Conservation (phyloP, 352 stramenopile genomes). For the Pythium folliculosum region DNA sequence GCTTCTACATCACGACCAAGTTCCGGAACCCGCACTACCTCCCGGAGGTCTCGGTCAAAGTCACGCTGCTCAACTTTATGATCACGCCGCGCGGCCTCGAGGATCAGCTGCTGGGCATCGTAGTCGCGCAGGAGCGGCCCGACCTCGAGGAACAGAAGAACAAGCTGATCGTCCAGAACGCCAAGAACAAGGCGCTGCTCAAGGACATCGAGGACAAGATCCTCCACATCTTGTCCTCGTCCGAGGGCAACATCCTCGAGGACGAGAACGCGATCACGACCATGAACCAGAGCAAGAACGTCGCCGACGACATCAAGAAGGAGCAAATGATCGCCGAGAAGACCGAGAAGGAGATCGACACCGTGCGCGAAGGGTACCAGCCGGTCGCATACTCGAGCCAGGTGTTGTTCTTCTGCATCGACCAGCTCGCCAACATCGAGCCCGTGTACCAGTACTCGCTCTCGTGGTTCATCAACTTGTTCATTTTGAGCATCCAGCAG, state of each 20-base stretch:
- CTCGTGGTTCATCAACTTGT: constrained; percentile 93
- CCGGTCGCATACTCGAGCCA: constrained; percentile 90
- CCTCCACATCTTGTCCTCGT: constrained; percentile 90
- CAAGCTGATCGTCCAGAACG: constrained; percentile 90
- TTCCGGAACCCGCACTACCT: constrained; percentile 93
- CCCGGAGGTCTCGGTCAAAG: constrained; percentile 92
- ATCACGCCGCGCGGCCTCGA: constrained; percentile 93
- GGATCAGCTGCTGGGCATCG: constrained; percentile 91
- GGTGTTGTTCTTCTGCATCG: constrained; percentile 95
- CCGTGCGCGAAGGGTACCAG: constrained; percentile 86
- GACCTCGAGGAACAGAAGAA: constrained; percentile 94
- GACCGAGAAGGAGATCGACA: constrained; percentile 91
- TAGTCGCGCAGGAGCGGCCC: constrained; percentile 91
- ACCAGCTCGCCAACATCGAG: constrained; percentile 93
- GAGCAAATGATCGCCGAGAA: constrained; percentile 91
- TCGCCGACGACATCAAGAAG: constrained; percentile 93
- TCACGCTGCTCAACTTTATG: constrained; percentile 96
- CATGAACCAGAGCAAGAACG: constrained; percentile 89
- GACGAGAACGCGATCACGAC: constrained; percentile 93
- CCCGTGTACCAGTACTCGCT: constrained; percentile 94
- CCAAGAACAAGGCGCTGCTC: constrained; percentile 89
- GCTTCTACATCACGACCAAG: constrained; percentile 96
- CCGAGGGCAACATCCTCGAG: constrained; percentile 93
- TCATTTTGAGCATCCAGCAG: constrained; percentile 87
- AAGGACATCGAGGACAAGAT: constrained; percentile 96